These are phyloP conservation scores for Erodium moschatum DNA, from an alignment of 441 rosid species.

Conservation along the genomic window DNA sequence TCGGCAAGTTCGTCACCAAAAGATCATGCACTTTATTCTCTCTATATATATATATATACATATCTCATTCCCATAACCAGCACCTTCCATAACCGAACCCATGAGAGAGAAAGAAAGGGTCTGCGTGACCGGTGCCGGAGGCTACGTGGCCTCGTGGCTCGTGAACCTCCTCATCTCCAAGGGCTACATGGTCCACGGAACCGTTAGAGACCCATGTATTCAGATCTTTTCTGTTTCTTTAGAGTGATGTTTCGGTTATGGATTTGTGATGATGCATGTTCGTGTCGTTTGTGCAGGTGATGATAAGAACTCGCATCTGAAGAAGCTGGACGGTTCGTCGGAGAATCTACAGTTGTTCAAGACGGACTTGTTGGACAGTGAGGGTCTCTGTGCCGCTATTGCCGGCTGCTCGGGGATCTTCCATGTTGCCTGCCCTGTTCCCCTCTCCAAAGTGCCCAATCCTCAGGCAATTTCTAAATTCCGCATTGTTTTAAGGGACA, in stretches of 20 bases:
- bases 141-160: conserved; percentile 18
- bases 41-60: too few relatives aligned
- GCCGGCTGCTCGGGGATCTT: conserved; percentile 39
- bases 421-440: conserved; percentile 38
- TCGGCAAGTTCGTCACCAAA: neutral
- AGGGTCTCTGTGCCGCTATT: conserved; percentile 34
- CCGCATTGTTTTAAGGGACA: too few relatives aligned
- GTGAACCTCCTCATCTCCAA: conserved; percentile 17
- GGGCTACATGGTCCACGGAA: conserved; percentile 14
- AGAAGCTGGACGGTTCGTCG: conserved; percentile 27
- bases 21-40: neutral
- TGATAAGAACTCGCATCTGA: conserved; percentile 32
- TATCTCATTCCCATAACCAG: too few relatives aligned
- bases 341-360: conserved; percentile 36
- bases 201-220: conserved; percentile 5
- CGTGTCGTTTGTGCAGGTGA: conserved; percentile 29
- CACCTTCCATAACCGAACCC: too few relatives aligned
- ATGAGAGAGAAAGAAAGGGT: conserved; percentile 3
- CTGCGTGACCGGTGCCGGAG: conserved; percentile 19
- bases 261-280: too few relatives aligned
- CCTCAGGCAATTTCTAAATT: conserved; percentile 32
- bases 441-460: conserved; percentile 21
- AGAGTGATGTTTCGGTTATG: too few relatives aligned
- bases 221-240: too few relatives aligned
- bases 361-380: conserved; percentile 33